phyloP scores from a whole-genome alignment of 208 protist genomes.

The Novymonas esmeraldas region DNA sequence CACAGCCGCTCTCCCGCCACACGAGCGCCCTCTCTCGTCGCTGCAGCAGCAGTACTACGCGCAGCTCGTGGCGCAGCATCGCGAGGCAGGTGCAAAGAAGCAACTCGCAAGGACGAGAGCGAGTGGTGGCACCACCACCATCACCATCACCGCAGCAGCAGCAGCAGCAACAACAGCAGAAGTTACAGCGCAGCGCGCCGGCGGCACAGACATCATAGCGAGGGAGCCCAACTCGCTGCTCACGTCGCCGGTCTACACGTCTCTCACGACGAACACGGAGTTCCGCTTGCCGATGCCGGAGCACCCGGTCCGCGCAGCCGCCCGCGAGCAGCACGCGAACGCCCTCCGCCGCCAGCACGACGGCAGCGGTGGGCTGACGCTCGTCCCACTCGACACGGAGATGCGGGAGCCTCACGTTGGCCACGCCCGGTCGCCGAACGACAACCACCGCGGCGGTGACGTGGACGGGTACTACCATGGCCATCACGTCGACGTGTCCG shows the following conservation, averaged over 20 bases:
- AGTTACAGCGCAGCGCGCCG: neutral
- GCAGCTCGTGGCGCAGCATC: constrained; percentile 15
- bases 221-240: neutral
- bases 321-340: constrained; percentile 13
- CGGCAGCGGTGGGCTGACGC: neutral
- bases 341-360: constrained; percentile 6
- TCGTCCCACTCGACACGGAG: constrained; percentile 23
- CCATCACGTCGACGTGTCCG: neutral
- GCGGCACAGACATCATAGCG: neutral
- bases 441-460: neutral
- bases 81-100: neutral
- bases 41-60: constrained; percentile 33
- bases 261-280: neutral
- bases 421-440: neutral
- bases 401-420: neutral
- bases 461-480: neutral
- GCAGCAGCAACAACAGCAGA: too few relatives aligned
- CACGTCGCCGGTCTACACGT: neutral
- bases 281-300: neutral
- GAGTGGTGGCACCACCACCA: too few relatives aligned
- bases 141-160: too few relatives aligned
- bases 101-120: too few relatives aligned
- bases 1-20: neutral
- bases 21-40: constrained; percentile 3
- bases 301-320: constrained; percentile 23